phyloP scores from a whole-genome alignment of 2,329 filamentous ascomycete species.

The Myrmaecium sp. region DNA sequence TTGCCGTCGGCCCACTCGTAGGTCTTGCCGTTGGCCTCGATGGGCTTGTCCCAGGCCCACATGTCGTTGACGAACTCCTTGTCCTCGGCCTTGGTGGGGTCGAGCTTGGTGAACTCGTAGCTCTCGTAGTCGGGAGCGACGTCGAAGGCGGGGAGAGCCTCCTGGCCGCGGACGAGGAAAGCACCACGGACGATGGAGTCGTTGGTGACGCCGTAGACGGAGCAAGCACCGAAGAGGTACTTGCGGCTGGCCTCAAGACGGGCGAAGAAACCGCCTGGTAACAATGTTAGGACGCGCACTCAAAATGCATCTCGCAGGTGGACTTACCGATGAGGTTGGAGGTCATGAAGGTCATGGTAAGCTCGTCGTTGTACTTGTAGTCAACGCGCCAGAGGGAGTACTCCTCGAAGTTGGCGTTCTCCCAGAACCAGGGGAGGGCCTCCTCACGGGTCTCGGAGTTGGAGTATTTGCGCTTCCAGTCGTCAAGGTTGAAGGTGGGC shows the following conservation, averaged over 20 bases:
- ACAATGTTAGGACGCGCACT: constrained; percentile 6
- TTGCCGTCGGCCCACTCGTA: constrained; percentile 83
- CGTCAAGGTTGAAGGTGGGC: constrained; percentile 70
- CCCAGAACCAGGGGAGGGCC: constrained; percentile 96
- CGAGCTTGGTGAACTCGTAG: constrained; percentile 93
- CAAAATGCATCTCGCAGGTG: neutral
- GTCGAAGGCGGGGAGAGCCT: constrained; percentile 73
- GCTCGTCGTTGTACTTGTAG: constrained; percentile 99
- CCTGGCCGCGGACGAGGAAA: constrained; percentile 87
- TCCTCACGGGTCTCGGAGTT: constrained; percentile 73
- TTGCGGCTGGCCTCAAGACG: constrained; percentile 96
- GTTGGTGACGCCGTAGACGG: constrained; percentile 79
- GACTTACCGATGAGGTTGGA: constrained; percentile 75
- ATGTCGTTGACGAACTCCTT: constrained; percentile 67
- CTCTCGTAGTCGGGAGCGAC: constrained; percentile 95
- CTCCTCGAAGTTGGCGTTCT: constrained; percentile 83
- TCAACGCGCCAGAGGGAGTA: constrained; percentile 89
- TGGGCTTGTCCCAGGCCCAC: constrained; percentile 85
- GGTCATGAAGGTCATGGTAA: constrained; percentile 96
- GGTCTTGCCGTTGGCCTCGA: constrained; percentile 68
- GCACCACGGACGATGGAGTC: constrained; percentile 83
- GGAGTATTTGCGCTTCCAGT: constrained; percentile 98
- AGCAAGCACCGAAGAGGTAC: constrained; percentile 83
- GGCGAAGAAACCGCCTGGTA: constrained; percentile 70
- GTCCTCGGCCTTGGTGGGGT: constrained; percentile 72